Evolutionary conservation across 2,329 filamentous ascomycete genomes (phyloP).

Genomic region (Nectriaceae sp.): DNA sequence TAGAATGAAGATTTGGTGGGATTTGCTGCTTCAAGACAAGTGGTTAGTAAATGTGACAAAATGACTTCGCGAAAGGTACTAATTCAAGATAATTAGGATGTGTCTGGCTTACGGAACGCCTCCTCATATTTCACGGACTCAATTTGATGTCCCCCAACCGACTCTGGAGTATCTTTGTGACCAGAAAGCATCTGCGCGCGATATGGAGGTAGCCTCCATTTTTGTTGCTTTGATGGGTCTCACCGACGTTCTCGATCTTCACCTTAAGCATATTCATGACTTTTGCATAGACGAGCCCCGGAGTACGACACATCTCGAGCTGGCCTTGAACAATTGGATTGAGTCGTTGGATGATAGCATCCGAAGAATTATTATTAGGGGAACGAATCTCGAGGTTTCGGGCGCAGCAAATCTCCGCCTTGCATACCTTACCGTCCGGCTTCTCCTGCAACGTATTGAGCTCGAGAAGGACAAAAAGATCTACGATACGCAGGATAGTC

Average conservation of each 20-base stretch:
- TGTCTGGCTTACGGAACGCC: conserved; percentile 57
- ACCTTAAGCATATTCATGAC: conserved; percentile 37
- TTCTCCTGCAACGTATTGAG: conserved; percentile 49
- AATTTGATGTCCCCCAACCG: conserved; percentile 52
- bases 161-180: conserved; percentile 36
- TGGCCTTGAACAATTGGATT: conserved; percentile 45
- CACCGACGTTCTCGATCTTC: conserved; percentile 39
- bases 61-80: not conserved
- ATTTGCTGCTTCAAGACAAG: conserved; percentile 53
- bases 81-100: conserved; percentile 36
- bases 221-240: conserved; percentile 49
- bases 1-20: conserved; percentile 59
- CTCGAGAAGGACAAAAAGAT: conserved; percentile 42
- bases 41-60: conserved; percentile 41
- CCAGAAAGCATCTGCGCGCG: conserved; percentile 11
- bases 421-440: conserved; percentile 48
- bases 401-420: conserved; percentile 54
- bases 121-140: conserved; percentile 44
- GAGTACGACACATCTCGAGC: conserved; percentile 37
- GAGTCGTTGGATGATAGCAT: conserved; percentile 40
- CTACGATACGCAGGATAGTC: conserved; percentile 18
- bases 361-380: conserved; percentile 44
- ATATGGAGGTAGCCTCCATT: conserved; percentile 34
- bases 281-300: conserved; percentile 31
- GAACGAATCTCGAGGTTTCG: conserved; percentile 40